phyloP scores from a whole-genome alignment of 1,284 basidiomycete species.

The Melampsora abietis-canadensis region DNA sequence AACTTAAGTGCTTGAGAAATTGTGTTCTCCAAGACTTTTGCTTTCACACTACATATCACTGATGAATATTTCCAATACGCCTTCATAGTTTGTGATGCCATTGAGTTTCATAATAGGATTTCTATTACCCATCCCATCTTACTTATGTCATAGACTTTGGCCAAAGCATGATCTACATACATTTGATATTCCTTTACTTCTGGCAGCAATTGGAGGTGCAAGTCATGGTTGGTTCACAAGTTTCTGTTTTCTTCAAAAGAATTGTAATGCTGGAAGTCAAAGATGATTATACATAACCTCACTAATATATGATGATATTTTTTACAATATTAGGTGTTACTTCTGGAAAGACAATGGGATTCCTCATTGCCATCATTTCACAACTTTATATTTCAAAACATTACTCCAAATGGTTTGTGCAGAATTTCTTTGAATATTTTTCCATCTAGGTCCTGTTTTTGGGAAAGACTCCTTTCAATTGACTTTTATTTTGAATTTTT shows the following conservation, averaged over 20 bases:
- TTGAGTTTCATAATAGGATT: slow-evolving; percentile 29
- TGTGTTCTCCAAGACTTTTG: neutral
- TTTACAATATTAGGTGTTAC: neutral
- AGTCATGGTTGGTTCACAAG: neutral
- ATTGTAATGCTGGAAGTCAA: neutral
- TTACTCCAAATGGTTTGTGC: neutral
- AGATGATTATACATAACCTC: neutral
- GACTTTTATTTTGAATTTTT: neutral
- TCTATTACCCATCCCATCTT: slow-evolving; percentile 31
- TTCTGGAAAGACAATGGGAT: slow-evolving; percentile 6
- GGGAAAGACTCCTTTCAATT: neutral
- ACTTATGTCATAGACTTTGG: slow-evolving; percentile 19
- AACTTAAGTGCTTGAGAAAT: neutral
- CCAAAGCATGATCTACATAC: slow-evolving; percentile 11
- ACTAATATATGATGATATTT: neutral
- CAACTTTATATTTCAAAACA: neutral
- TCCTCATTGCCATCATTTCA: neutral
- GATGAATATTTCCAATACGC: neutral
- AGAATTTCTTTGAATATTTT: neutral
- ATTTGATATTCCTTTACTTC: neutral
- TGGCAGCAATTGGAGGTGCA: neutral
- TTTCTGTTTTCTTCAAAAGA: neutral
- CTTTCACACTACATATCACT: neutral
- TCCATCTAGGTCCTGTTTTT: neutral
- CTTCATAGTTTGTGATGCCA: slow-evolving; percentile 22